Evolutionary conservation across 768 basidiomycete species (phyloP).

Genomic region (Leccinum imitatum): DNA sequence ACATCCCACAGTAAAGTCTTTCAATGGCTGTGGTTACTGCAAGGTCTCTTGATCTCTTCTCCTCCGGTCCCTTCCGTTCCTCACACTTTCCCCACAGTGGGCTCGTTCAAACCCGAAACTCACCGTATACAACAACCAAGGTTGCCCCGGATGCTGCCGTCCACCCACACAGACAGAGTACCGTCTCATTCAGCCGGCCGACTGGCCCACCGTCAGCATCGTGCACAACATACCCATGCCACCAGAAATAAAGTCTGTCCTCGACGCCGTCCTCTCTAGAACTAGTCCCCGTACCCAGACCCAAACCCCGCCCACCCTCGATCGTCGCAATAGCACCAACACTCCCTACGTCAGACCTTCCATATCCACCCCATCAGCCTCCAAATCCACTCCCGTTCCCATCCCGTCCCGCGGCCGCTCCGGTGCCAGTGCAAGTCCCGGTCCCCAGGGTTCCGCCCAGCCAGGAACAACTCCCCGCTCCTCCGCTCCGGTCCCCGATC

Average conservation of each 20-base stretch:
- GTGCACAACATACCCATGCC: constrained; percentile 77
- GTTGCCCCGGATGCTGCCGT: constrained; percentile 92
- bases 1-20: constrained; percentile 59
- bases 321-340: constrained; percentile 48
- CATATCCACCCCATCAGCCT: constrained; percentile 31
- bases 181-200: constrained; percentile 63
- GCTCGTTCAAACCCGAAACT: constrained; percentile 59
- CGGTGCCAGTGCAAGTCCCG: constrained; percentile 57
- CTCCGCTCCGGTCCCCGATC: constrained; percentile 42
- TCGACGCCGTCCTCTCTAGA: constrained; percentile 53
- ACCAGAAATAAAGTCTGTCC: constrained; percentile 61
- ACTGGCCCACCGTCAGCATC: constrained; percentile 78
- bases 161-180: constrained; percentile 61
- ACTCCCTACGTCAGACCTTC: constrained; percentile 24
- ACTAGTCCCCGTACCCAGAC: constrained; percentile 36
- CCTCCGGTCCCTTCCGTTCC: constrained; percentile 22
- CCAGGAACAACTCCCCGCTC: constrained; percentile 33
- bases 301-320: constrained; percentile 36
- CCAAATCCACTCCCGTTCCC: constrained; percentile 37
- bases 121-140: constrained; percentile 63
- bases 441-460: constrained; percentile 24
- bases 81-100: constrained; percentile 53
- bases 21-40: constrained; percentile 89
- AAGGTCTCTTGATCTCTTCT: constrained; percentile 51
- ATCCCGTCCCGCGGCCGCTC: constrained; percentile 36